phyloP scores from a whole-genome alignment of 2,329 filamentous ascomycete species.

The Fusarium sp. region DNA sequence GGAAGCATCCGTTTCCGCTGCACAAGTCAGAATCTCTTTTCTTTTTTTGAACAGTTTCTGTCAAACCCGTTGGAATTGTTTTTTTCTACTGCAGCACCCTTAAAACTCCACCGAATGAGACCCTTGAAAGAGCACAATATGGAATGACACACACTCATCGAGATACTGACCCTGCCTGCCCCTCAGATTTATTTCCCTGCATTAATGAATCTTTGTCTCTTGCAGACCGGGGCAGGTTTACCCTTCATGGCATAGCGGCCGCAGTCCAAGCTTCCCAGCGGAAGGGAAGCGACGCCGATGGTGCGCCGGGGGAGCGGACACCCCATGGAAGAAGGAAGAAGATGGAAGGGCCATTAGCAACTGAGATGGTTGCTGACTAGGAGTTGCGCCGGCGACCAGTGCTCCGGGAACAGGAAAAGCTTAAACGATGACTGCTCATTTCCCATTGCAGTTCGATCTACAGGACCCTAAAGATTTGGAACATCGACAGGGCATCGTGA shows the following conservation, averaged over 20 bases:
- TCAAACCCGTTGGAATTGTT: slow-evolving; percentile 4
- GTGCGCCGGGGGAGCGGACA: slow-evolving; percentile 23
- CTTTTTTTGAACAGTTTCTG: not conserved
- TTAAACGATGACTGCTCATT: slow-evolving; percentile 40
- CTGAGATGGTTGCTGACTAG: not conserved
- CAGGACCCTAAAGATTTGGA: slow-evolving; percentile 12
- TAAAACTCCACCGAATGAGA: not conserved
- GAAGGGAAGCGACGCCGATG: slow-evolving; percentile 42
- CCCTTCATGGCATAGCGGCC: slow-evolving; percentile 42
- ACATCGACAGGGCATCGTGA: slow-evolving; percentile 32
- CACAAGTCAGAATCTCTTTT: not conserved
- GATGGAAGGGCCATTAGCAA: slow-evolving; percentile 40
- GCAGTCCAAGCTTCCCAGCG: slow-evolving; percentile 37
- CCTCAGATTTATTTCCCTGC: slow-evolving; percentile 3
- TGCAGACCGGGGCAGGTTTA: slow-evolving; percentile 35
- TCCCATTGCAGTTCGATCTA: slow-evolving; percentile 35
- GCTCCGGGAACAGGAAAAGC: slow-evolving; percentile 38
- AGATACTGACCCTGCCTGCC: slow-evolving; percentile 8
- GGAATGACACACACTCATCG: slow-evolving; percentile 25
- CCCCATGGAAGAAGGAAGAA: slow-evolving; percentile 39
- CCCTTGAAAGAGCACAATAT: slow-evolving; percentile 14
- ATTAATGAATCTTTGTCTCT: slow-evolving; percentile 7
- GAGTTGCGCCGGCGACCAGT: slow-evolving; percentile 36
- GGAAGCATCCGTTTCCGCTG: slow-evolving; percentile 16
- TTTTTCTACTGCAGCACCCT: not conserved